Base-by-base conservation (phyloP, 768 basidiomycete genomes). In the Omphalotus guepiniiformis region DNA sequence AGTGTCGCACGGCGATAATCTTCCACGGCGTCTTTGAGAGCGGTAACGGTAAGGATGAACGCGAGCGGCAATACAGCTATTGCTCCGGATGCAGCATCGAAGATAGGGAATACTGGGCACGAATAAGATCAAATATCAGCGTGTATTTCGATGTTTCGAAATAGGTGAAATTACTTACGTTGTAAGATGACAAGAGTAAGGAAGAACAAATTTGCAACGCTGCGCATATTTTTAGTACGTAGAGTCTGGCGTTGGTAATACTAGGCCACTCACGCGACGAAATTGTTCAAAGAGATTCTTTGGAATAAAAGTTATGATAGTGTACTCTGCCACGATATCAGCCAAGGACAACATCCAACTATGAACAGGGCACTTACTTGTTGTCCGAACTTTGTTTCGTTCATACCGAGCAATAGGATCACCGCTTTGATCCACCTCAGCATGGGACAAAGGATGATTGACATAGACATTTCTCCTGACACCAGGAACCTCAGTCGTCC, bases 251-350 rank as follows among this genome's bases (percentile, higher is more conserved):
- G 21, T 4, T 6, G 12, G 21, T 8, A 40, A 35, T n/a, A 11
- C 3, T 18, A n/a, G 2, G 7, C 9, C 25, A 58, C 79, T 54
- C 52, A 85, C 85, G n/a, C 94, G 78, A 52, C 90, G 76, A 62
- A 98, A 99, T 61, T 99, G 95, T 66, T 97, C 93, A 55, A 83
- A 90, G 54, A 98, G 66, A 63, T 97, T 96, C 76, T 90, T 93
- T 8, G 94, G 94, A 36, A 98, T 56, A 61, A 97, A 98, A 1
- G 92, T 89, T 41, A 96, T 40, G 39, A 90, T 63, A 22, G 93
- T 95, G 67, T 97, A 98, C 66, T 94, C 91, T 93, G 60, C 6
- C 21, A 16, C 6, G 2, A 53, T 53, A 29, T 52, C 23, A 13
- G 23, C 27, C 37, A 25, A 40, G 21, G 25, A 41, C 13, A 7